A percentile compares a stretch with the other conserved stretches of the same genome.
phyloP scores from a whole-genome alignment of 805 yeast species.

The Nakazawaea molendinolei region DNA sequence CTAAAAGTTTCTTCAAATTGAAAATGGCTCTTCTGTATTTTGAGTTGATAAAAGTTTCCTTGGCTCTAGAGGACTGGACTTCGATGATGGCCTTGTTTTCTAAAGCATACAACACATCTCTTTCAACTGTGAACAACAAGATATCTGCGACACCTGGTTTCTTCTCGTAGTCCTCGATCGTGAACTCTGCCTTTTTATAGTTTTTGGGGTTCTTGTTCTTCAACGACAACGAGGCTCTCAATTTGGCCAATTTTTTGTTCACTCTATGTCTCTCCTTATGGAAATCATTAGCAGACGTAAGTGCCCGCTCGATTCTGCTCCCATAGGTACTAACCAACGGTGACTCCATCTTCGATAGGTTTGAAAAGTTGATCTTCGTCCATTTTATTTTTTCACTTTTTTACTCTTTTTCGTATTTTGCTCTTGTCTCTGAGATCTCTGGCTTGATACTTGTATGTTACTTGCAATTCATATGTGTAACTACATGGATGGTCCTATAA shows the following conservation, averaged over 20 bases:
- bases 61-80: constrained; percentile 39
- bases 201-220: constrained; percentile 62
- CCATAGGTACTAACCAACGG: constrained; percentile 44
- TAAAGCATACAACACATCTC: constrained; percentile 65
- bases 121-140: constrained; percentile 64
- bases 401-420: neutral
- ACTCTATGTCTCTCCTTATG: constrained; percentile 59
- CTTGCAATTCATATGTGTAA: no score
- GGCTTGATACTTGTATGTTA: no score
- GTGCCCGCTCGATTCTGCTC: constrained; percentile 53
- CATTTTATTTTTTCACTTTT: constrained; percentile 1
- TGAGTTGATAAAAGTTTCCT: constrained; percentile 48
- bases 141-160: constrained; percentile 52
- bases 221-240: constrained; percentile 59
- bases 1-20: constrained; percentile 36
- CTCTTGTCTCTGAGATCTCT: neutral
- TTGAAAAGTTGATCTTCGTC: neutral
- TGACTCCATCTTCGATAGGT: constrained; percentile 28
- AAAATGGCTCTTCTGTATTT: constrained; percentile 61
- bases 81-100: constrained; percentile 53
- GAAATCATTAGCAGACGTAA: constrained; percentile 64
- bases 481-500: no score
- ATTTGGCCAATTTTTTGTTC: constrained; percentile 50
- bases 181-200: constrained; percentile 44
- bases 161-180: constrained; percentile 39